Conservation (phyloP, 2,329 filamentous ascomycete species). For the Colletotrichum liaoningense region DNA sequence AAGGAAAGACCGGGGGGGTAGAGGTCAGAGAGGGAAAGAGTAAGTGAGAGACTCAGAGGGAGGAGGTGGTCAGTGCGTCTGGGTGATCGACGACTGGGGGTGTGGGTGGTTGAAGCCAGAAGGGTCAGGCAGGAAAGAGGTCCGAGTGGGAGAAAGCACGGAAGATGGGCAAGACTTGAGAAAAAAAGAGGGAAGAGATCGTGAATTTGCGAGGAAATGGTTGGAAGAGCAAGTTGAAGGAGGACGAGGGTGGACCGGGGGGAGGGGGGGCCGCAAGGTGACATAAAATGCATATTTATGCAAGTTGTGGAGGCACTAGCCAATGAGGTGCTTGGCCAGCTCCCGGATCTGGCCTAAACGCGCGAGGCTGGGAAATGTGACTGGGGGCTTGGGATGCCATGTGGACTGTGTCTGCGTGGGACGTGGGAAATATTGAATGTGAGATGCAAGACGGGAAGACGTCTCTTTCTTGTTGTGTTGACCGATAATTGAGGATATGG, state of each 20-base stretch:
- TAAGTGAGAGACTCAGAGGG: not conserved
- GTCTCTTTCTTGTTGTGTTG: not conserved
- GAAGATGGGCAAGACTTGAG: not conserved
- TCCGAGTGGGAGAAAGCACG: slow-evolving; percentile 1
- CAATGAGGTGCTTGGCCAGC: slow-evolving; percentile 8
- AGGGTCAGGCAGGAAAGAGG: slow-evolving; percentile 11
- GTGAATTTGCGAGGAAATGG: slow-evolving; percentile 41
- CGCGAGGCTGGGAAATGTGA: slow-evolving; percentile 34
- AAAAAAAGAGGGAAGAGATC: slow-evolving; percentile 41
- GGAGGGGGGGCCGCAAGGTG: slow-evolving; percentile 1
- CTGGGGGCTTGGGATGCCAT: slow-evolving; percentile 15
- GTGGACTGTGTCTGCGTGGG: slow-evolving; percentile 13
- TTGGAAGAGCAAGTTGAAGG: slow-evolving; percentile 34
- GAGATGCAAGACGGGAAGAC: slow-evolving; percentile 26
- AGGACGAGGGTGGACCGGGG: slow-evolving; percentile 1
- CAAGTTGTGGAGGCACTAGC: slow-evolving; percentile 14
- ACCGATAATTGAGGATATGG: not conserved
- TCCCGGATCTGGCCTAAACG: slow-evolving; percentile 23
- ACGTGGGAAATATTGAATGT: slow-evolving; percentile 11
- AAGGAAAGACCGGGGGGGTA: slow-evolving; percentile 35
- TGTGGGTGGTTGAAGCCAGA: slow-evolving; percentile 14
- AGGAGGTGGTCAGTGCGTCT: slow-evolving; percentile 35
- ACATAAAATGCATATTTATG: slow-evolving; percentile 37
- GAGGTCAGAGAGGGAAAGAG: slow-evolving; percentile 19
- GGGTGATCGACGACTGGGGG: slow-evolving; percentile 32